These are phyloP conservation scores for Fraxinus albicans DNA, from an alignment of 305 asterid genomes.

Conservation along the genomic window DNA sequence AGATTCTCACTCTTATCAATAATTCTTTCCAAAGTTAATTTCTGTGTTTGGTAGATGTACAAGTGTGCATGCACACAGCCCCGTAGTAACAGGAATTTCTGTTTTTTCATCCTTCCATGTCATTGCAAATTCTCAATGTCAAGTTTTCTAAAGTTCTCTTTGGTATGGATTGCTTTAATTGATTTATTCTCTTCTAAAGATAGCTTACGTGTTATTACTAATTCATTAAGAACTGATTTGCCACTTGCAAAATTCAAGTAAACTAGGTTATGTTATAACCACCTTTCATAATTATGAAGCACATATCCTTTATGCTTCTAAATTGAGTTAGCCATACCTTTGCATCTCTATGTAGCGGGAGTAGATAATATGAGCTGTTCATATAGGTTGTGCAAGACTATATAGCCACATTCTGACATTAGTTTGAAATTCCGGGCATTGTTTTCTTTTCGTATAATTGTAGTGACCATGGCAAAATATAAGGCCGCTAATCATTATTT, in stretches of 20 bases:
- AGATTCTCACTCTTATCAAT: neutral
- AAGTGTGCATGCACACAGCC: neutral
- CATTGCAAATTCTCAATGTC: neutral
- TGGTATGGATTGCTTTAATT: neutral
- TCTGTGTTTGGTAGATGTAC: neutral
- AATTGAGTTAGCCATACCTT: conserved; percentile 1
- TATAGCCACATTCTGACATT: neutral
- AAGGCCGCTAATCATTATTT: conserved; percentile 23
- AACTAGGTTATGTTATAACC: neutral
- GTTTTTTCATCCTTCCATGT: neutral
- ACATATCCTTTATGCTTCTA: conserved; percentile 2
- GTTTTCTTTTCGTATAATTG: neutral
- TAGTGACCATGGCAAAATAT: conserved; percentile 2
- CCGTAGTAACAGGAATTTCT: neutral
- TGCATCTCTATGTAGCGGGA: conserved; percentile 13
- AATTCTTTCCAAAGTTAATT: neutral
- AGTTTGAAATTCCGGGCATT: neutral
- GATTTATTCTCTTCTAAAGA: neutral
- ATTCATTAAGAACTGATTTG: neutral
- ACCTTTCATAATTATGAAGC: conserved; percentile 8
- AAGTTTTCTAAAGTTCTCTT: neutral
- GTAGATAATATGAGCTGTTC: conserved; percentile 15
- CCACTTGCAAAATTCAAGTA: neutral
- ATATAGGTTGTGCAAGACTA: conserved; percentile 11
- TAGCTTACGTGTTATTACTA: neutral